Base-by-base conservation (phyloP, 106 monocot genomes). In the Dendrobium huoshanense region DNA sequence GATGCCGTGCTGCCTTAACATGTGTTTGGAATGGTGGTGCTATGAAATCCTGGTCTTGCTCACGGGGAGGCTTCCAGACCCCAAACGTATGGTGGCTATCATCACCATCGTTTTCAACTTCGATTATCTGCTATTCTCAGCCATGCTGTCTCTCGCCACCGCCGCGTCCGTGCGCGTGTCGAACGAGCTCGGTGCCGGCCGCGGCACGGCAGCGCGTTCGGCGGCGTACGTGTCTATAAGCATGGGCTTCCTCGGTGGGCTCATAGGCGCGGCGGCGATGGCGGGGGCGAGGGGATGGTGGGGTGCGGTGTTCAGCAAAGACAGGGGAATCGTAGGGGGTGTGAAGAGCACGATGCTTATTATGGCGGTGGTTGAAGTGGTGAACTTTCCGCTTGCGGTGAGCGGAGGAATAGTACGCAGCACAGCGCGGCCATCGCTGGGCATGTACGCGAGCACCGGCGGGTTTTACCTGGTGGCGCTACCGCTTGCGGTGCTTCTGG, bases 11-110 rank as follows among this genome's bases (percentile, higher is more conserved):
- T 90, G 90, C 81, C 75, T 90, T 44, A 87, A 77, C 37, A 87
- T 83, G 1, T 99, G 95, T 80, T 85, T 94, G 24, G 93, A 94
- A 56, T 94, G 93, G 93, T 94, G 93, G 93, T 94, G 93, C 83
- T 94, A 84, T 68, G 93, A 94, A 82, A 94, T 91, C 41, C 45
- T 91, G n/a, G 72, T 89, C 40, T 29, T 94, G 59, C 80, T 87
- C 8, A 82, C 93, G 0, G 91, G 93, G 41, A 79, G 81, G 22
- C 86, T 94, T 11, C 87, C 85, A 3, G 67, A 87, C 77, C 80
- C 89, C 7, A 72, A 61, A 10, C 55, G 65, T 18, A 67, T 7
- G 56, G 79, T 94, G 73, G 45, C 81, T 16, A 86, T 91, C 51
- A 79, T 91, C 25, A 82, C 89, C 1, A 67, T 94, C 10, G 87